A percentile compares a stretch with the other conserved stretches of the same genome.
Conservation (phyloP, 495 filamentous ascomycete species). For the Lepidopterella palustris region DNA sequence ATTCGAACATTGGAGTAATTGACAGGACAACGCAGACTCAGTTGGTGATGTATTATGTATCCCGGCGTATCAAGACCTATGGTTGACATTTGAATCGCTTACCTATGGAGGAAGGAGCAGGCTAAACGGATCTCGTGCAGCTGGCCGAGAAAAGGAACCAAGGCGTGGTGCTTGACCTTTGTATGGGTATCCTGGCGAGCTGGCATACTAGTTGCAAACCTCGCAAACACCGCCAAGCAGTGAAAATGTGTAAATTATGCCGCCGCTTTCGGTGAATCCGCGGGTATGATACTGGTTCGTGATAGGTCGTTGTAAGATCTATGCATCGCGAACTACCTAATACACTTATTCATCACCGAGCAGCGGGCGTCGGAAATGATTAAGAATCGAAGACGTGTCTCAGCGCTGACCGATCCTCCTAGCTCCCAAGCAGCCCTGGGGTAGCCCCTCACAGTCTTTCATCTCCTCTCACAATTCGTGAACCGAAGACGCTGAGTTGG, state of each 20-base stretch:
- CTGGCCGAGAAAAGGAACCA: slow-evolving; percentile 14
- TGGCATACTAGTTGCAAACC: slow-evolving; percentile 1
- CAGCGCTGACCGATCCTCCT: no score
- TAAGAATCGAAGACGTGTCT: no score
- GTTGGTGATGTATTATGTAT: neutral
- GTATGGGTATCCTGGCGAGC: slow-evolving; percentile 6
- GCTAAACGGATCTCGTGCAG: slow-evolving; percentile 7
- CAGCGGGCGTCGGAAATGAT: neutral
- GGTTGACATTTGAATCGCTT: slow-evolving; percentile 17
- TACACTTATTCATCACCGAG: neutral
- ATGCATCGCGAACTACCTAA: neutral
- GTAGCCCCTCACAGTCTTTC: no score
- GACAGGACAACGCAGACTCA: neutral
- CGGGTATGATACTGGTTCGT: neutral
- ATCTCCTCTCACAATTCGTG: no score
- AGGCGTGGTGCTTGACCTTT: slow-evolving; percentile 3
- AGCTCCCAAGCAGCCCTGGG: no score
- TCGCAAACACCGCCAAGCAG: neutral
- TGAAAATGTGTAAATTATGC: neutral
- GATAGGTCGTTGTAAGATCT: neutral
- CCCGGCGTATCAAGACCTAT: slow-evolving; percentile 1
- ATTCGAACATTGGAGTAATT: neutral
- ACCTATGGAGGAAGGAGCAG: slow-evolving; percentile 10
- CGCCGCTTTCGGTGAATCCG: neutral
- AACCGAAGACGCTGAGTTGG: no score